Percentiles rank a stretch among this genome's conserved stretches.
Conservation (phyloP, 129 eudicot genomes). For the Logfia minima region DNA sequence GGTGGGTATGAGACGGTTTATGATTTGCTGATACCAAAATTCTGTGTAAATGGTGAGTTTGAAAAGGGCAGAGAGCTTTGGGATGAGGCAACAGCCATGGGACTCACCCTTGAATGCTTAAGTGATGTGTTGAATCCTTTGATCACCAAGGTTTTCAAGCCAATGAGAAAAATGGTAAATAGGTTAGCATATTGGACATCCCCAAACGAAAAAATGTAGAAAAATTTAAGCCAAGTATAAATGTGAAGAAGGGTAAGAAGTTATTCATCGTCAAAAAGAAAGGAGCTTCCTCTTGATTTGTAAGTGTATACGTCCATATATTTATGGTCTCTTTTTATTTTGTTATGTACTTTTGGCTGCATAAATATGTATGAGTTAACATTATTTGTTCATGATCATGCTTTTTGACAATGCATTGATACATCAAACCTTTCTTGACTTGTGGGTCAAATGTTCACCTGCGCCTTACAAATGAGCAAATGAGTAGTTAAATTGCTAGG, state of each 20-base stretch:
- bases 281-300: constrained; percentile 29
- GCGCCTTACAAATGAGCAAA: neutral
- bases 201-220: constrained; percentile 18
- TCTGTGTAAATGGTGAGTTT: constrained; percentile 57
- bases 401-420: too few species aligned
- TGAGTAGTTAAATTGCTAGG: neutral
- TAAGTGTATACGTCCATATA: constrained; percentile 9
- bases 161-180: constrained; percentile 38
- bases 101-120: constrained; percentile 42
- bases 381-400: too few species aligned
- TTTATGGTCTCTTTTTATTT: neutral
- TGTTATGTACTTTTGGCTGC: neutral
- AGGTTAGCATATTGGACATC: constrained; percentile 18
- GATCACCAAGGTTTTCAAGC: constrained; percentile 53
- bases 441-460: too few species aligned
- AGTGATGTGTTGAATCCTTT: constrained; percentile 51
- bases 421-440: too few species aligned
- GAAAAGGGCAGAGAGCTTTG: constrained; percentile 62
- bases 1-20: constrained; percentile 63
- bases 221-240: constrained; percentile 17
- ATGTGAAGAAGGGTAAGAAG: constrained; percentile 31
- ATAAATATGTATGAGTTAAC: neutral
- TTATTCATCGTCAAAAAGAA: constrained; percentile 17
- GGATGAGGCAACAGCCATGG: constrained; percentile 55
- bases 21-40: constrained; percentile 58